These are phyloP conservation scores for Kurtzmaniella quercitrusa DNA, from an alignment of 1,139 yeast genomes.

Conservation along the genomic window DNA sequence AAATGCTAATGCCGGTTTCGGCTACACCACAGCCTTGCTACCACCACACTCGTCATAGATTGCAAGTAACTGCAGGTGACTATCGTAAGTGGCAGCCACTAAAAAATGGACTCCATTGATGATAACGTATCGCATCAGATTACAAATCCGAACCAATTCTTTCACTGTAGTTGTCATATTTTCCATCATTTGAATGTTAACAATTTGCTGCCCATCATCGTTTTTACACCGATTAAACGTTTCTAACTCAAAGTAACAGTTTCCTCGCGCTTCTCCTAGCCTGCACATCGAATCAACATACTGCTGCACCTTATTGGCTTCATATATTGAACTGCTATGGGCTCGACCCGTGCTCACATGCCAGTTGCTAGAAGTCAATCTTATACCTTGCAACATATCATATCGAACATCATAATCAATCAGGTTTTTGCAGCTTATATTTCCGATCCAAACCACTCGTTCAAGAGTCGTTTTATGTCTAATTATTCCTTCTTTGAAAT, in stretches of 20 bases:
- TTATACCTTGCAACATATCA: constrained; percentile 6
- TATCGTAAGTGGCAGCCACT: constrained; percentile 4
- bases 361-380: constrained; percentile 1
- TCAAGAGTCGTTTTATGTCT: constrained; percentile 4
- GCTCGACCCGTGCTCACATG: background rate
- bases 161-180: background rate
- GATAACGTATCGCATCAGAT: constrained; percentile 3
- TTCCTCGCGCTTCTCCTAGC: constrained; percentile 4
- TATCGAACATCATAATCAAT: constrained; percentile 2
- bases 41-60: constrained; percentile 4
- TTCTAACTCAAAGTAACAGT: constrained; percentile 1
- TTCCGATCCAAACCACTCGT: constrained; percentile 9
- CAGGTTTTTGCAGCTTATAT: background rate
- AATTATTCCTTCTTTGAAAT: constrained; percentile 1
- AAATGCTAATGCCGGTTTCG: background rate
- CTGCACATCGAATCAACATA: constrained; percentile 2
- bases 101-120: constrained; percentile 7
- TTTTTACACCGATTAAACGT: constrained; percentile 3
- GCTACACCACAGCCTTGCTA: background rate
- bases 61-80: constrained; percentile 2
- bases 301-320: background rate
- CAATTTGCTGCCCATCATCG: background rate
- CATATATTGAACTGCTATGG: background rate
- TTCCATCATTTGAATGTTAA: background rate
- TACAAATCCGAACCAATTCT: background rate